Conservation (phyloP, 1,284 basidiomycete species). For the Apiotrichum mycotoxinovorans region DNA sequence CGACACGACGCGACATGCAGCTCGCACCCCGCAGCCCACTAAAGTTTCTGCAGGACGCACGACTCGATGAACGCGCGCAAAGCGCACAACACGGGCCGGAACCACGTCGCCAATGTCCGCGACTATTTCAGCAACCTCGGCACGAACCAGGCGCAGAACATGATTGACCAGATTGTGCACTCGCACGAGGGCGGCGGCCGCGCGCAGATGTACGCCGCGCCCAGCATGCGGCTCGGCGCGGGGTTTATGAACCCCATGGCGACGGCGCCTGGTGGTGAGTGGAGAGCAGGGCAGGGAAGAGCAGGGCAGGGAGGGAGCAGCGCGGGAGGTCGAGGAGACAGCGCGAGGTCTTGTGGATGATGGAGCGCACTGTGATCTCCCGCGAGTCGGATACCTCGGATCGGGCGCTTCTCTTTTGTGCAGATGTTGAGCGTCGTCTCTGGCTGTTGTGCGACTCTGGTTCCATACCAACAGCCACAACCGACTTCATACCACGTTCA, state of each 20-base stretch:
- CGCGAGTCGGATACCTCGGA: too few relatives aligned
- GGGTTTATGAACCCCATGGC: conserved; percentile 45
- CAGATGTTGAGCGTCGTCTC: too few relatives aligned
- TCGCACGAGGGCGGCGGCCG: conserved; percentile 67
- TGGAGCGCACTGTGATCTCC: too few relatives aligned
- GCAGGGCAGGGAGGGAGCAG: conserved; percentile 14
- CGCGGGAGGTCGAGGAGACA: too few relatives aligned
- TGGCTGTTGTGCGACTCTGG: too few relatives aligned
- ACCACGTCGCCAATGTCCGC: conserved; percentile 91
- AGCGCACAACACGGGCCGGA: conserved; percentile 94
- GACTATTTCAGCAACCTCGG: conserved; percentile 96
- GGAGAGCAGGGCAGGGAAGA: background rate
- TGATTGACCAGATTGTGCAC: conserved; percentile 92
- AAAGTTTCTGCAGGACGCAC: conserved; percentile 29
- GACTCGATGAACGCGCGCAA: conserved; percentile 67
- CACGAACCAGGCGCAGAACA: conserved; percentile 91
- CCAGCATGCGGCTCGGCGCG: conserved; percentile 56
- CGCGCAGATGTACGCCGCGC: conserved; percentile 60
- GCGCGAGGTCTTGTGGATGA: too few relatives aligned
- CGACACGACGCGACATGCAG: background rate
- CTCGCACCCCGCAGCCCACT: background rate
- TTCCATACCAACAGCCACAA: too few relatives aligned
- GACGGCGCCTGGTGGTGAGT: conserved; percentile 22
- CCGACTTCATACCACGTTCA: too few relatives aligned
- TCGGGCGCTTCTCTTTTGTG: too few relatives aligned